Conservation (phyloP, 225 moss, liverwort and hornwort species). For the Bryum argenteum region DNA sequence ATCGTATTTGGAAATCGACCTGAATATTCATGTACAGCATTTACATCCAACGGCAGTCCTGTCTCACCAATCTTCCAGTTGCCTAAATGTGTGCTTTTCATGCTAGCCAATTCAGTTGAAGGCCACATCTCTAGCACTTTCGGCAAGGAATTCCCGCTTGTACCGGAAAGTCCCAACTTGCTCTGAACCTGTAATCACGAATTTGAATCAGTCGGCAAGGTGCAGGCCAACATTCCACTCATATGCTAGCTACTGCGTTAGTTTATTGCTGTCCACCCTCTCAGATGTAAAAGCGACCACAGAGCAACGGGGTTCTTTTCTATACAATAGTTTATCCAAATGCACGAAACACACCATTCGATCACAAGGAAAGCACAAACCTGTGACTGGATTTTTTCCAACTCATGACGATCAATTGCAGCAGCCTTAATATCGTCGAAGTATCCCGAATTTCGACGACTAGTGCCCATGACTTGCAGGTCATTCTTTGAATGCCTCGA, state of each 20-base stretch:
- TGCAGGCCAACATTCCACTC: background rate
- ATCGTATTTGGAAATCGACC: conserved; percentile 19
- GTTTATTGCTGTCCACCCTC: background rate
- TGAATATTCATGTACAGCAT: conserved; percentile 25
- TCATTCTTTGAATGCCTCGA: conserved; percentile 29
- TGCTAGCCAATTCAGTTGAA: conserved; percentile 26
- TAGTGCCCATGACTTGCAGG: conserved; percentile 19
- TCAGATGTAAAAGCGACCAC: background rate
- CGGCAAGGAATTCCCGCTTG: conserved; percentile 37
- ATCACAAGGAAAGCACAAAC: conserved; percentile 27
- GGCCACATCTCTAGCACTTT: conserved; percentile 43
- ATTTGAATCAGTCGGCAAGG: conserved; percentile 18
- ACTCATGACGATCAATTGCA: conserved; percentile 41
- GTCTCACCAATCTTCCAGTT: conserved; percentile 20
- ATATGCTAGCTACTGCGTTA: background rate
- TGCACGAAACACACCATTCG: conserved; percentile 1
- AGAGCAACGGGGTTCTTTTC: background rate
- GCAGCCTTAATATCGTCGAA: conserved; percentile 47
- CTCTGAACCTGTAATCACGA: conserved; percentile 40
- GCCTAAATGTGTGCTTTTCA: conserved; percentile 15
- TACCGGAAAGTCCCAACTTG: conserved; percentile 40
- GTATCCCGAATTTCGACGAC: conserved; percentile 36
- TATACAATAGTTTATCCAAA: background rate
- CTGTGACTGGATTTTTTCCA: conserved; percentile 52
- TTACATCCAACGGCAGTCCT: conserved; percentile 33